Evolutionary conservation across 2,329 filamentous ascomycete genomes (phyloP), one percentile per base, ranked within the genome.

Genomic region (Trichoderma polysporum): DNA sequence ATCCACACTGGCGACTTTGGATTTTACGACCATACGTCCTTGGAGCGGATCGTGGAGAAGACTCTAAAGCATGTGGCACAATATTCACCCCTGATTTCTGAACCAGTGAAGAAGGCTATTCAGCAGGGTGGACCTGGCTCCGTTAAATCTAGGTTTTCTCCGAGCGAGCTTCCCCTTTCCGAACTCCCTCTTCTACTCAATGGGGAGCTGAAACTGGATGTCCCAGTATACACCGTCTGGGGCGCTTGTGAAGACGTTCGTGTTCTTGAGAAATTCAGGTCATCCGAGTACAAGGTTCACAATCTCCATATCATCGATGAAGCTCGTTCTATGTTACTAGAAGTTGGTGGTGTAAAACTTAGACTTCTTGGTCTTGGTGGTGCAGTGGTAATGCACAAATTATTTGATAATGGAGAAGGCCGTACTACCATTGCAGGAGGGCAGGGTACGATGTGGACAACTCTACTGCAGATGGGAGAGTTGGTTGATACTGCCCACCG

Each of bases 391-490:
- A 99, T 99, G 93, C 95, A 99, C 85, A 99, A 99, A 85, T 88
- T 99, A 19, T 99, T 99, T 76, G 95, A 99, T 79, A 99, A 99
- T 73, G 95, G 95, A 64, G 95, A 99, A 77, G 95, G 95, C 68
- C 90, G 94, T 79, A 99, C 95, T 59, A 99, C 96, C 2, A 99
- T 99, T 79, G 95, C 95, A 25, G 95, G 95, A 77, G 95, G 95
- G 22, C 95, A 99, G 79, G 95, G 95, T 69, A 99, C 95, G 53
- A 99, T 99, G 95, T 99, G 95, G 95, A 99, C 95, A 8, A 99
- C 95, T 7, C 84, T 99, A 33, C 81, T 99, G 71, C 95, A 99
- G 81, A 99, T 99, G 91, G 95, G 95, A 62, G 95, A 99, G 81
- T 85, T 99, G 58, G 93, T 99, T 63, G 95, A 99, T 78, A 99